A percentile compares a stretch with the other conserved stretches of the same genome.
These are phyloP conservation scores for Fusarium chuoi DNA, from an alignment of 2,329 filamentous ascomycete genomes.

Conservation along the genomic window DNA sequence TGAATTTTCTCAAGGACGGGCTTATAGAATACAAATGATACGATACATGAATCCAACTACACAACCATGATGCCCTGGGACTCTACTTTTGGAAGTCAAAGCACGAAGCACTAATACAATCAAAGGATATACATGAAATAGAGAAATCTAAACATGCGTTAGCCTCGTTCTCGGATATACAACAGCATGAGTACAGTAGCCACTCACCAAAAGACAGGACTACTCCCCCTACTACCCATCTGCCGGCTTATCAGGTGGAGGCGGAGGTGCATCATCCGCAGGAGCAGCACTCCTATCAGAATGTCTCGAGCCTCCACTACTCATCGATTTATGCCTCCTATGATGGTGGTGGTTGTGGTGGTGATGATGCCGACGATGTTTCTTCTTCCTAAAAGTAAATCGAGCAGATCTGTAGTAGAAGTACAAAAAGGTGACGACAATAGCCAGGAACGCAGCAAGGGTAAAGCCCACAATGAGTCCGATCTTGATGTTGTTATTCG, in stretches of 20 bases:
- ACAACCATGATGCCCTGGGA: not conserved
- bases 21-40: not conserved
- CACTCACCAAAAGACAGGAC: not conserved
- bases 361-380: slow-evolving; percentile 15
- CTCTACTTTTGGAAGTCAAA: not conserved
- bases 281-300: slow-evolving; percentile 40
- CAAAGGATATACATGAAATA: slow-evolving; percentile 19
- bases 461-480: slow-evolving; percentile 56
- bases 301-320: slow-evolving; percentile 49
- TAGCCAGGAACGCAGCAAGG: slow-evolving; percentile 53
- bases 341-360: slow-evolving; percentile 1
- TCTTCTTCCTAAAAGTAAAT: slow-evolving; percentile 46
- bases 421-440: slow-evolving; percentile 52
- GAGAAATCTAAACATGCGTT: not conserved
- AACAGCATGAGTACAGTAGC: not conserved
- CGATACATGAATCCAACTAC: not conserved
- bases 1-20: not conserved
- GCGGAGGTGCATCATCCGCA: slow-evolving; percentile 22
- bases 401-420: slow-evolving; percentile 53
- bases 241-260: slow-evolving; percentile 27
- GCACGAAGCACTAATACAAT: slow-evolving; percentile 19
- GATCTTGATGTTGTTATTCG: slow-evolving; percentile 54
- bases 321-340: slow-evolving; percentile 42
- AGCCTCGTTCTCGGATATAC: not conserved
- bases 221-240: slow-evolving; percentile 15